Evolutionary conservation across 352 stramenopile species (phyloP).

Genomic region (Globisporangium megalacanthum): DNA sequence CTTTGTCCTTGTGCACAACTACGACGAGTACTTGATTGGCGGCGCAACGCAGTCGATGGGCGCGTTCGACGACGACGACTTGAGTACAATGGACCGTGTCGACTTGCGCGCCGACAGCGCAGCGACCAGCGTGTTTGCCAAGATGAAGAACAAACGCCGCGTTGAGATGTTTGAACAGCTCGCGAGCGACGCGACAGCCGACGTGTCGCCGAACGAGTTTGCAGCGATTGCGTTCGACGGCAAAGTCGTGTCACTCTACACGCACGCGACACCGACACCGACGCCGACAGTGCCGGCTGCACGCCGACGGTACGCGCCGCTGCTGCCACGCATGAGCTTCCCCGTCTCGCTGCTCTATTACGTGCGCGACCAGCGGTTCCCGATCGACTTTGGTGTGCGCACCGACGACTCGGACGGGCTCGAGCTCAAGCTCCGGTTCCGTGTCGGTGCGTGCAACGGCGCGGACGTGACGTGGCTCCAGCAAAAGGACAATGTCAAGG

Average conservation of each 20-base stretch:
- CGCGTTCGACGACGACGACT: constrained; percentile 42
- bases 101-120: constrained; percentile 51
- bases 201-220: constrained; percentile 40
- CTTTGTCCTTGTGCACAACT: constrained; percentile 78
- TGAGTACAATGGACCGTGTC: constrained; percentile 40
- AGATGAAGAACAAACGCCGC: constrained; percentile 39
- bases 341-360: constrained; percentile 73
- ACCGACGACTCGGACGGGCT: constrained; percentile 13
- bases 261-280: constrained; percentile 15
- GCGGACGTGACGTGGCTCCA: constrained; percentile 49
- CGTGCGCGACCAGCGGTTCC: constrained; percentile 66
- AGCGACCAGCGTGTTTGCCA: constrained; percentile 26
- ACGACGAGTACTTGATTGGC: constrained; percentile 59
- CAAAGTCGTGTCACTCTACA: constrained; percentile 59
- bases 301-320: not conserved
- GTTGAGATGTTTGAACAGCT: constrained; percentile 53
- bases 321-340: constrained; percentile 53
- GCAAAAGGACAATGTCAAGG: constrained; percentile 52
- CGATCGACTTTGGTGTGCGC: constrained; percentile 53
- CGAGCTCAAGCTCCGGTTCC: constrained; percentile 40
- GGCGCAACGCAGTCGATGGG: constrained; percentile 21
- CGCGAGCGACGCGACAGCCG: constrained; percentile 9
- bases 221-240: constrained; percentile 47
- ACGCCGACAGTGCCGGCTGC: not conserved
- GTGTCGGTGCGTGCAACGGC: constrained; percentile 38